These are phyloP conservation scores for Aegilops longissima DNA, from an alignment of 176 grass and related monocot genomes.

Conservation along the genomic window DNA sequence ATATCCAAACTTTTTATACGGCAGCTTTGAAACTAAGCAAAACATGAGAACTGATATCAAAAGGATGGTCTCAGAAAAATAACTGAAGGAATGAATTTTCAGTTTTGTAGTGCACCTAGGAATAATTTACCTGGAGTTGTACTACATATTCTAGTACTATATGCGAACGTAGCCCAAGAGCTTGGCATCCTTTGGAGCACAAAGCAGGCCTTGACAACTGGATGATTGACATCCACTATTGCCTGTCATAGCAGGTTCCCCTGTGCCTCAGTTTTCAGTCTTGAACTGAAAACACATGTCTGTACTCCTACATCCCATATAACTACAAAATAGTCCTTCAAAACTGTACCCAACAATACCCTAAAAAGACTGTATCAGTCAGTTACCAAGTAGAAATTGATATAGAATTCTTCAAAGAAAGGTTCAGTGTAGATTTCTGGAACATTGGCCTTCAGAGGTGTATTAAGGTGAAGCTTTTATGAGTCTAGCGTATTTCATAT, in stretches of 20 bases:
- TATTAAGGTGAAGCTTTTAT: neutral
- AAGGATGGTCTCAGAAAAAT: neutral
- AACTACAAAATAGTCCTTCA: constrained; percentile 11
- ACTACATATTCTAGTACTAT: constrained; percentile 17
- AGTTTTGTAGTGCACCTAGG: neutral
- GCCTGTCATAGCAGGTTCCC: constrained; percentile 60
- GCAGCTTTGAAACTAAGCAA: neutral
- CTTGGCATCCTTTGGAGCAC: constrained; percentile 44
- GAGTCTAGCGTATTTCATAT: neutral
- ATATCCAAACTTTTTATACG: neutral
- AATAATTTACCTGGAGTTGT: constrained; percentile 20
- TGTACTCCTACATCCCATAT: constrained; percentile 45
- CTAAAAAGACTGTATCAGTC: neutral
- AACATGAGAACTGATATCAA: neutral
- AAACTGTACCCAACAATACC: neutral
- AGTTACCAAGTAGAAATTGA: neutral
- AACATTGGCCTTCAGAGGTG: neutral
- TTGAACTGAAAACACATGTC: constrained; percentile 14
- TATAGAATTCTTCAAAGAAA: constrained; percentile 1
- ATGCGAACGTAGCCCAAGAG: constrained; percentile 47
- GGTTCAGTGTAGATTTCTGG: neutral
- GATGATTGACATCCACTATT: constrained; percentile 75
- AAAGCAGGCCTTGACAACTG: constrained; percentile 45
- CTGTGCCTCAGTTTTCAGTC: constrained; percentile 2
- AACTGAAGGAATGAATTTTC: neutral